Conservation (phyloP, 257 asterid genomes). For the Solanum ossicruentum region DNA sequence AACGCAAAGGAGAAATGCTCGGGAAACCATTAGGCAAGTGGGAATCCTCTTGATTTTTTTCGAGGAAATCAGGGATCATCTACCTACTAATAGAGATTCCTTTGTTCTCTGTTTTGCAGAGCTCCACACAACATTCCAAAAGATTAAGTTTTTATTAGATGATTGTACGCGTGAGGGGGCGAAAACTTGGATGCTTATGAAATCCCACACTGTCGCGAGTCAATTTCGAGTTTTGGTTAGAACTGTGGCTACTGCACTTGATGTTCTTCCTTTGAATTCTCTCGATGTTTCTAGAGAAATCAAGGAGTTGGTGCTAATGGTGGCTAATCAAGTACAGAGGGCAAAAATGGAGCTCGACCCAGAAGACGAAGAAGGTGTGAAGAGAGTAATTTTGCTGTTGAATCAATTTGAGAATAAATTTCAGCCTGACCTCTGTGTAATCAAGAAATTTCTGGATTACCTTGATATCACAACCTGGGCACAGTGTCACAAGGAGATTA, state of each 20-base stretch:
- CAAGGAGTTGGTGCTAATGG: slow-evolving; percentile 42
- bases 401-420: slow-evolving; percentile 53
- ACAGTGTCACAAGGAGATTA: slow-evolving; percentile 47
- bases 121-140: slow-evolving; percentile 52
- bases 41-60: slow-evolving; percentile 45
- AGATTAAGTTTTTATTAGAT: slow-evolving; percentile 32
- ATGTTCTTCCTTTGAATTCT: slow-evolving; percentile 35
- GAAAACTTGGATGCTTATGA: slow-evolving; percentile 42
- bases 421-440: slow-evolving; percentile 38
- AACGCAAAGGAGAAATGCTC: slow-evolving; percentile 37
- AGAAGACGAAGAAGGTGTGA: slow-evolving; percentile 33
- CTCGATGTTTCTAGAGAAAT: slow-evolving; percentile 30
- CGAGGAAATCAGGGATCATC: slow-evolving; percentile 37
- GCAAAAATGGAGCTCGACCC: slow-evolving; percentile 33
- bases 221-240: slow-evolving; percentile 38
- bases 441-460: slow-evolving; percentile 30
- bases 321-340: slow-evolving; percentile 38
- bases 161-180: slow-evolving; percentile 59
- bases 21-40: slow-evolving; percentile 45
- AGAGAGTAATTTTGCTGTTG: slow-evolving; percentile 31
- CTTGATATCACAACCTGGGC: slow-evolving; percentile 40
- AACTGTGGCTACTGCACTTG: slow-evolving; percentile 47
- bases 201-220: slow-evolving; percentile 24
- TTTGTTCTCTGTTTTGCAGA: slow-evolving; percentile 46
- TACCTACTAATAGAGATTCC: slow-evolving; percentile 11